Conservation (phyloP, 805 yeast species). For the Kuraishia molischiana region DNA sequence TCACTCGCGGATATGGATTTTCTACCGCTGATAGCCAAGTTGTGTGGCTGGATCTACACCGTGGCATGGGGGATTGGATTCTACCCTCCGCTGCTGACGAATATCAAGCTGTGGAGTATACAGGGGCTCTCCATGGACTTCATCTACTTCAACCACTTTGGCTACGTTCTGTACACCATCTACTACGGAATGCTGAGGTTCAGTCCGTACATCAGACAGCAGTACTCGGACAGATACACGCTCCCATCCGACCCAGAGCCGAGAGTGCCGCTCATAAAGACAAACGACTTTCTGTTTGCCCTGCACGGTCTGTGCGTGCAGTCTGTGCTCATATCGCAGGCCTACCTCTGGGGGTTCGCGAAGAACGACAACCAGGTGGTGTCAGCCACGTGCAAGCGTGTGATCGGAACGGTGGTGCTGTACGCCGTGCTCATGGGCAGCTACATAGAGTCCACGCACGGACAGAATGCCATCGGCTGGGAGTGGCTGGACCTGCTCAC, state of each 20-base stretch:
- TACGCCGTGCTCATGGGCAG: slow-evolving; percentile 7
- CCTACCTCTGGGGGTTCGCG: slow-evolving; percentile 22
- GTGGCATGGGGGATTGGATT: slow-evolving; percentile 19
- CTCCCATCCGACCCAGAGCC: slow-evolving; percentile 7
- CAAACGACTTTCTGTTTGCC: slow-evolving; percentile 22
- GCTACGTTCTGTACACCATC: slow-evolving; percentile 19
- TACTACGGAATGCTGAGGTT: slow-evolving; percentile 16
- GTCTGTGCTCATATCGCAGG: slow-evolving; percentile 17
- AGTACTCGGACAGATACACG: slow-evolving; percentile 15
- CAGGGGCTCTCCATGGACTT: slow-evolving; percentile 26
- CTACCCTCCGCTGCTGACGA: slow-evolving; percentile 22
- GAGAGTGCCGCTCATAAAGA: slow-evolving; percentile 16
- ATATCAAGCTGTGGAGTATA: slow-evolving; percentile 18
- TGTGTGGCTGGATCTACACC: slow-evolving; percentile 21
- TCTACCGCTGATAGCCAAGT: slow-evolving; percentile 9
- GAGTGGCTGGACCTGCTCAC: slow-evolving; percentile 23
- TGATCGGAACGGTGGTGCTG: slow-evolving; percentile 3
- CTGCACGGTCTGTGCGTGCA: slow-evolving; percentile 18
- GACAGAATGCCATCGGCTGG: slow-evolving; percentile 5
- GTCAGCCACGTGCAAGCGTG: slow-evolving; percentile 11
- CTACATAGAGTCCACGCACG: slow-evolving; percentile 8
- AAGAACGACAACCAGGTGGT: slow-evolving; percentile 20
- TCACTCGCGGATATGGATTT: too few relatives aligned
- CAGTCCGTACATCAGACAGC: slow-evolving; percentile 15
- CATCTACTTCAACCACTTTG: slow-evolving; percentile 21